Evolutionary conservation across 2,329 filamentous ascomycete species (phyloP), one percentile per base, ranked within the genome.

Genomic region (Aspergillus fijiensis): DNA sequence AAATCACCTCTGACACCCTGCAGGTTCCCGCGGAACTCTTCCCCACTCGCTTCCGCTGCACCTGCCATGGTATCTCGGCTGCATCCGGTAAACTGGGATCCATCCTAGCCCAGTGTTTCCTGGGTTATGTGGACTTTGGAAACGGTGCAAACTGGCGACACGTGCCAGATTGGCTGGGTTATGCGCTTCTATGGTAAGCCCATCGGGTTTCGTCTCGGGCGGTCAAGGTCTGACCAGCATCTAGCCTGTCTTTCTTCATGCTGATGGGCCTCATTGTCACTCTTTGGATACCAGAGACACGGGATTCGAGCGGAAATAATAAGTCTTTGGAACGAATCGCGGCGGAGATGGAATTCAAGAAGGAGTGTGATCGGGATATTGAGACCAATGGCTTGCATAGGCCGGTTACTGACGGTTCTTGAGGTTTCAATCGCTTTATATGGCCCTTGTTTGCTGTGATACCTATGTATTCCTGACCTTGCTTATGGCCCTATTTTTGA

Each of bases 61-160:
- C 77, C 2, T 79, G 76, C 60, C 79, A 82, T 63, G 81, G 80
- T 23, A 78, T 82, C 54, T 72, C 77, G 4, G 81, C 81, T 6
- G 80, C 79, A 0, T 67, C 72, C 4, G 81, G 81, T 1, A 82
- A 82, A 64, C 65, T 82, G 0, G 80, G 80, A 5, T 78, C 79
- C 3, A 66, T 73, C 42, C 60, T 72, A 6, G 63, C 60, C 2
- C 63, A 64, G 25, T 57, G 54, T 12, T 64, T 63, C 25, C 42
- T 60, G 16, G 55, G 57, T 10, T 64, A 60, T 33, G 58, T 63
- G 11, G 45, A 58, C 35, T 63, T 60, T 21, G 61, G 61, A 0
- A 39, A 54, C 10, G 60, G 57, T 1, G 27, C 51, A 5, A 51
- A 58, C 10, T 59, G 57, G 10, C 29, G 16, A 3, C 27, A 57